Conservation (phyloP, 305 asterid species). For the Solanum chacoense region DNA sequence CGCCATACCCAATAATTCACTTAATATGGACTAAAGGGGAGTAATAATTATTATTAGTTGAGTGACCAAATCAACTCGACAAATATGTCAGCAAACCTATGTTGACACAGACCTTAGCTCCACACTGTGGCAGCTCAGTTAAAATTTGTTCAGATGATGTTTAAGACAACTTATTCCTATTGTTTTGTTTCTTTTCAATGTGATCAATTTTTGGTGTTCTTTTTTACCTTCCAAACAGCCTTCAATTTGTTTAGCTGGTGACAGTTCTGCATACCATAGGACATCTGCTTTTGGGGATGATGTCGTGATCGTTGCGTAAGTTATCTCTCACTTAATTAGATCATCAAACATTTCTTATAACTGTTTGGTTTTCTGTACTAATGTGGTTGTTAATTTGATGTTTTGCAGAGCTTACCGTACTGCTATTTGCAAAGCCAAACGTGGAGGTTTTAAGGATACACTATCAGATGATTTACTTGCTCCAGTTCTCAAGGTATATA, state of each 20-base stretch:
- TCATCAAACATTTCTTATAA: background rate
- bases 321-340: conserved; percentile 6
- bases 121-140: background rate
- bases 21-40: background rate
- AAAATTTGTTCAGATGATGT: background rate
- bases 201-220: background rate
- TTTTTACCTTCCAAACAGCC: conserved; percentile 31
- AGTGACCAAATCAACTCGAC: background rate
- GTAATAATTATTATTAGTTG: background rate
- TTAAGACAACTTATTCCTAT: background rate
- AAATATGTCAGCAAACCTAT: background rate
- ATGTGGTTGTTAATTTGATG: background rate
- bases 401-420: conserved; percentile 68
- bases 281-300: conserved; percentile 64
- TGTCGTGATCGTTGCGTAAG: conserved; percentile 88
- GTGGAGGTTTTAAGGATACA: conserved; percentile 91
- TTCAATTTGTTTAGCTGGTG: conserved; percentile 49
- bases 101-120: background rate
- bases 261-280: conserved; percentile 29
- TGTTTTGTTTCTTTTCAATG: background rate
- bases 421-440: conserved; percentile 69
- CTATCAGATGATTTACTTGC: conserved; percentile 87
- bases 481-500: conserved; percentile 73
- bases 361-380: background rate
- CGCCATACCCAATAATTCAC: background rate